Evolutionary conservation across 1,284 basidiomycete genomes (phyloP), one percentile per base, ranked within the genome.

Genomic region (Ceratorhiza oryzae-sativae): DNA sequence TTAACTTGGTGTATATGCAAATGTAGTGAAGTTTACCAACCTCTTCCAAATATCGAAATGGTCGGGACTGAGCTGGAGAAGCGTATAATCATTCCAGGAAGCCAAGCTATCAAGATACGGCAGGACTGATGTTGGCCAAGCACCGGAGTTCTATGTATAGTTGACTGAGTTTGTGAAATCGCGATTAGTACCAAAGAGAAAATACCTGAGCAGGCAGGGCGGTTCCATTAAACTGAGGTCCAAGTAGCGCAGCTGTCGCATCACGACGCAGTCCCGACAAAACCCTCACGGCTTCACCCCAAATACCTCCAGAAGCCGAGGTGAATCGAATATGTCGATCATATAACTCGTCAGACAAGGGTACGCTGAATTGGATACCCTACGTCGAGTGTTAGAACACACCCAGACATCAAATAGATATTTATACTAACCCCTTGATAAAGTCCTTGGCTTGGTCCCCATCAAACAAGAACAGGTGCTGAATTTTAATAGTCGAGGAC

Each of bases 391-490:
- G 46, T 20, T 18, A 13, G 27, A 30, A 5, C 23, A 12, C n/a
- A n/a, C n/a, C n/a, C n/a, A n/a, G n/a, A n/a, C n/a, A n/a, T n/a
- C n/a, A n/a, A n/a, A n/a, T n/a, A n/a, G n/a, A 27, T 34, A 18
- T 30, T 72, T 78, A 62, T 65, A 81, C 81, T 30, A 83, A 76
- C 23, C 81, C 82, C 75, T 80, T 82, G 76, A 83, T 82, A 71
- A 83, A 83, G 68, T 83, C 82, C 39, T 80, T 80, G 51, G 75
- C 77, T 75, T 83, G 82, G 67, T 83, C 82, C 1, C 79, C 82
- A 63, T 83, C 81, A 67, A 79, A 83, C 2, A 82, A 79, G 75
- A 83, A 83, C 76, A 83, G 82, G 71, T 83, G 82, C 8, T 81
- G 81, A 30, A 82, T 77, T 39, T 81, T 76, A 1, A 83, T 55